phyloP scores from a whole-genome alignment of 2,329 filamentous ascomycete genomes.

The Fusarium sp. region DNA sequence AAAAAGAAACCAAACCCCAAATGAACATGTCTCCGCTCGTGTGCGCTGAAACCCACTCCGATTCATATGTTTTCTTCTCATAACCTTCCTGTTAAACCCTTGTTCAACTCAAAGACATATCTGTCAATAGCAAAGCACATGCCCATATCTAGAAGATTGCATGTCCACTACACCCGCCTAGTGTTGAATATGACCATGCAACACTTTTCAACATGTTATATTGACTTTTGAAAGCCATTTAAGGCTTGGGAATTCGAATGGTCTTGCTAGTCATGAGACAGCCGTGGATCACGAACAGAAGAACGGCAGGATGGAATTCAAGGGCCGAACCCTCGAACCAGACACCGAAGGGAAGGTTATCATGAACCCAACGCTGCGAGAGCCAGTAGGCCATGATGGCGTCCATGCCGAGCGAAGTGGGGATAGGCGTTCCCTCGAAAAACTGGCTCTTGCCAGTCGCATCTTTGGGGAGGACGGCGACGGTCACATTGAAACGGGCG shows the following conservation, averaged over 20 bases:
- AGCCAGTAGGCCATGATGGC: slow-evolving; percentile 92
- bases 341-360: slow-evolving; percentile 81
- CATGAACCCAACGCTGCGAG: slow-evolving; percentile 81
- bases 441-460: slow-evolving; percentile 90
- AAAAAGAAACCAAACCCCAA: slow-evolving; percentile 30
- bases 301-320: slow-evolving; percentile 87
- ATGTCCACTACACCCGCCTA: slow-evolving; percentile 11
- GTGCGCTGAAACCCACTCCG: slow-evolving; percentile 9
- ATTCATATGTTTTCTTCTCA: slow-evolving; percentile 14
- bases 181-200: slow-evolving; percentile 4
- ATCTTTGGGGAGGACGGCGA: slow-evolving; percentile 90
- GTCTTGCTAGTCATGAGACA: slow-evolving; percentile 96
- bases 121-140: slow-evolving; percentile 7
- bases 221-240: slow-evolving; percentile 39
- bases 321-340: slow-evolving; percentile 74
- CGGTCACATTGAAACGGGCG: slow-evolving; percentile 97
- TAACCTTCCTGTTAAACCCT: slow-evolving; percentile 9
- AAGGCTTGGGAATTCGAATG: slow-evolving; percentile 93
- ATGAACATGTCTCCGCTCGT: slow-evolving; percentile 17
- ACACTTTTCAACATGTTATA: slow-evolving; percentile 33
- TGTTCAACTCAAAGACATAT: neutral
- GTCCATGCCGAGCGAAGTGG: slow-evolving; percentile 86
- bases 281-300: slow-evolving; percentile 88
- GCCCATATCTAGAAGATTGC: slow-evolving; percentile 7
- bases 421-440: slow-evolving; percentile 97